These are phyloP conservation scores for Hippophae rhamnoides DNA, from an alignment of 306 rosid genomes.

Conservation along the genomic window DNA sequence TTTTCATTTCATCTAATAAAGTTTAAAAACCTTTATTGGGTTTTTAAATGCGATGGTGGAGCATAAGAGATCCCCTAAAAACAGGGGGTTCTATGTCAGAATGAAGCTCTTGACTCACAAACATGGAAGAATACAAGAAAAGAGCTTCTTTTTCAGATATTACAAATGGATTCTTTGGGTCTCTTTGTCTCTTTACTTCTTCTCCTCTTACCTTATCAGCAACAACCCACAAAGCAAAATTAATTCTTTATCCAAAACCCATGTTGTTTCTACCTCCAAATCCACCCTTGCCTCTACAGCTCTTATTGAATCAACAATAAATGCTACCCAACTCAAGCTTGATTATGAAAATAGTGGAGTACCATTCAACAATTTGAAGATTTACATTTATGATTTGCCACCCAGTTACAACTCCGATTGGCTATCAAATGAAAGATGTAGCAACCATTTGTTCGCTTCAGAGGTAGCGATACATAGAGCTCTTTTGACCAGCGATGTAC, in stretches of 20 bases:
- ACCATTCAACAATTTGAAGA: conserved; percentile 37
- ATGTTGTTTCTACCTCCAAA: conserved; percentile 19
- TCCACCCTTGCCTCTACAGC: conserved; percentile 36
- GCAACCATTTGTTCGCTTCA: conserved; percentile 63
- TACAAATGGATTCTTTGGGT: conserved; percentile 85
- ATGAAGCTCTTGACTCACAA: conserved; percentile 68
- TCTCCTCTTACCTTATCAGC: conserved; percentile 58
- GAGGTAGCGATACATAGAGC: conserved; percentile 82
- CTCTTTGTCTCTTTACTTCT: conserved; percentile 64
- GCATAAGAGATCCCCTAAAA: conserved; percentile 27
- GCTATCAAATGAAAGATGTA: conserved; percentile 50
- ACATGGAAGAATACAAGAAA: conserved; percentile 49
- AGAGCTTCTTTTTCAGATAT: conserved; percentile 36
- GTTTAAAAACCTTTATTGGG: not conserved
- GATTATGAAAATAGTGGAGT: conserved; percentile 27
- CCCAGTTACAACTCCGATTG: conserved; percentile 53
- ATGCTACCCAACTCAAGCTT: conserved; percentile 13
- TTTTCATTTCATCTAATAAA: not conserved
- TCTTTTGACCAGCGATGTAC: conserved; percentile 43
- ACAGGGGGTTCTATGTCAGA: conserved; percentile 49
- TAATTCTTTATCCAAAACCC: conserved; percentile 22
- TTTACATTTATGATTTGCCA: conserved; percentile 69
- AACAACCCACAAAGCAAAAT: conserved; percentile 16
- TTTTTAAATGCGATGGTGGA: conserved; percentile 46
- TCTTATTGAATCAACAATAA: conserved; percentile 31